These are phyloP conservation scores for Rutstroemia sp. DNA, from an alignment of 2,329 filamentous ascomycete species.

Conservation along the genomic window DNA sequence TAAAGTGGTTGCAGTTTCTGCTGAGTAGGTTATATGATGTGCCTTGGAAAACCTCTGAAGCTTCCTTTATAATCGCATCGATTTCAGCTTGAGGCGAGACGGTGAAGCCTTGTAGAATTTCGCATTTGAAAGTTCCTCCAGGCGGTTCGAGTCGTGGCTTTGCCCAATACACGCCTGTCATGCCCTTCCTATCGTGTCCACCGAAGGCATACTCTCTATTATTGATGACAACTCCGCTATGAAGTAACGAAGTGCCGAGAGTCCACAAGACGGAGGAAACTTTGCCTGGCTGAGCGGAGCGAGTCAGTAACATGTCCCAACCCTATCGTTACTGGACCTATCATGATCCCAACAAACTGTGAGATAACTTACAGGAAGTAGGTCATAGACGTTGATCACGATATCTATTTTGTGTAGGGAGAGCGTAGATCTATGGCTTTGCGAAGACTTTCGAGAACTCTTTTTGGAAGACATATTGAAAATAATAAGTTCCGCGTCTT, in stretches of 20 bases:
- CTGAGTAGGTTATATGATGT: conserved; percentile 74
- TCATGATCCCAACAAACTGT: background rate
- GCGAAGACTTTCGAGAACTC: conserved; percentile 19
- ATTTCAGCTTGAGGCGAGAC: conserved; percentile 63
- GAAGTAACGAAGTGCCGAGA: conserved; percentile 68
- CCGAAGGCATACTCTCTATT: conserved; percentile 79
- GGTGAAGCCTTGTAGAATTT: conserved; percentile 74
- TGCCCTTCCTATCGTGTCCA: conserved; percentile 62
- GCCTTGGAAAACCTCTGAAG: conserved; percentile 66
- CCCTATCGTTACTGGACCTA: background rate
- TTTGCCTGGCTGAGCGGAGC: conserved; percentile 52
- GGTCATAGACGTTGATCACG: conserved; percentile 70
- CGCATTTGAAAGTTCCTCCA: conserved; percentile 67
- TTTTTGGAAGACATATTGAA: conserved; percentile 25
- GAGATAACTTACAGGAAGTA: conserved; percentile 51
- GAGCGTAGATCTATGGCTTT: conserved; percentile 53
- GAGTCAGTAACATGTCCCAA: background rate
- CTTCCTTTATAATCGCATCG: conserved; percentile 58
- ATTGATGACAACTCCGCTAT: conserved; percentile 77
- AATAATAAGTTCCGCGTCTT: background rate
- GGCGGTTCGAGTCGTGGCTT: conserved; percentile 64
- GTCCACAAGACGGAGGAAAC: conserved; percentile 73
- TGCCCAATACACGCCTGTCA: conserved; percentile 81
- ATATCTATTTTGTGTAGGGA: conserved; percentile 68
- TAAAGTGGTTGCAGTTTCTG: conserved; percentile 87